Percentiles rank a stretch among this genome's conserved stretches.
Evolutionary conservation across 352 stramenopile genomes (phyloP).

Genomic region (Globisporangium mamillatum): DNA sequence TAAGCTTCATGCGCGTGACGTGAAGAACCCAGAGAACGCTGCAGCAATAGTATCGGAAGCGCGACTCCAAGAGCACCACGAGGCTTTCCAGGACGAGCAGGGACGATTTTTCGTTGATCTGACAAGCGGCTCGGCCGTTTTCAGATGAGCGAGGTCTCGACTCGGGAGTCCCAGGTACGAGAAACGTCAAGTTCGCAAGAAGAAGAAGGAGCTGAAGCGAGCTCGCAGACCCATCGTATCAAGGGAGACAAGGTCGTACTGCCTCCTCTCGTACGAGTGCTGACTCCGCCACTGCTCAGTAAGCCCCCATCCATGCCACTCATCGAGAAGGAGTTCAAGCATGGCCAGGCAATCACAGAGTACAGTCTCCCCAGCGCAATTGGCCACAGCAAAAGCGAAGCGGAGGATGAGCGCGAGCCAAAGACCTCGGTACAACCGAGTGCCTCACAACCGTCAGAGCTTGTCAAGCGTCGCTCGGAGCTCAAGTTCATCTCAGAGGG

Average conservation of each 20-base stretch:
- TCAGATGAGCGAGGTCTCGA: background rate
- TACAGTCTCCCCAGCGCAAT: conserved; percentile 8
- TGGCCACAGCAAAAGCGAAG: background rate
- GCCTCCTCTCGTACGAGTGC: background rate
- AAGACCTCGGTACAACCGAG: background rate
- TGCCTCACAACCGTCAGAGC: background rate
- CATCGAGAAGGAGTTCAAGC: conserved; percentile 3
- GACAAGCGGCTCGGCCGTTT: background rate
- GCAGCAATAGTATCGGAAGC: background rate
- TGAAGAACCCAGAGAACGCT: background rate
- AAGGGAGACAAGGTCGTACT: background rate
- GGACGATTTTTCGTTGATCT: background rate
- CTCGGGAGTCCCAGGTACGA: background rate
- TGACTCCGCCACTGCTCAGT: background rate
- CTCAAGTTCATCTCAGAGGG: background rate
- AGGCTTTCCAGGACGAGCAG: background rate
- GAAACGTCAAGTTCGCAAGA: background rate
- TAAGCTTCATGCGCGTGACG: conserved; percentile 4
- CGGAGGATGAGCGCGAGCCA: too few relatives aligned
- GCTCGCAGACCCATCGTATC: background rate
- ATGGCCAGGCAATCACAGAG: background rate
- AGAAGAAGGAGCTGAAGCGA: background rate
- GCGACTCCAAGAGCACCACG: background rate
- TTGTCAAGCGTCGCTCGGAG: background rate
- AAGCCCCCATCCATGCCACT: background rate